A percentile compares a stretch with the other conserved stretches of the same genome.
phyloP scores from a whole-genome alignment of 75 land plant genomes.

The Isoetes taiwanensis region DNA sequence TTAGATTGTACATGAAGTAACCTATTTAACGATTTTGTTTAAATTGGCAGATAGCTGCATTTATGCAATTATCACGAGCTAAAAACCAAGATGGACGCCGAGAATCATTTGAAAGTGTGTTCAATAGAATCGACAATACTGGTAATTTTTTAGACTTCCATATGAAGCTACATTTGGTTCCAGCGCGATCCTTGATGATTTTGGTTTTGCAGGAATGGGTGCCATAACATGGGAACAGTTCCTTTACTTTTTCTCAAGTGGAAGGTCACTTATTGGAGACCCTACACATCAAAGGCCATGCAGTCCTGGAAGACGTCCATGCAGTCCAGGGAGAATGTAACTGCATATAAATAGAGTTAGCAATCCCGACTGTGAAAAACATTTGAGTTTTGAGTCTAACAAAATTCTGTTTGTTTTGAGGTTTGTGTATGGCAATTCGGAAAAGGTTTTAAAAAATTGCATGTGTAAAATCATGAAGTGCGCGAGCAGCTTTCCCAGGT shows the following conservation, averaged over 20 bases:
- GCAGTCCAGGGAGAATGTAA: too few relatives aligned
- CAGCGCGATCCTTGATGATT: not conserved
- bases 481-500: too few relatives aligned
- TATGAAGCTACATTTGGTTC: not conserved
- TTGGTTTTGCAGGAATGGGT: constrained; percentile 17
- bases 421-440: too few relatives aligned
- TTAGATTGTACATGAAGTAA: not conserved
- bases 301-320: too few relatives aligned
- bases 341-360: too few relatives aligned
- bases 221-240: constrained; percentile 32
- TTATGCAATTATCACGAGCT: constrained; percentile 32
- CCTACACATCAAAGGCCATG: too few relatives aligned
- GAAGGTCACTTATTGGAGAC: constrained; percentile 17
- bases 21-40: too few relatives aligned
- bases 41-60: constrained; percentile 26
- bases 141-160: constrained; percentile 9
- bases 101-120: constrained; percentile 28
- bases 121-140: constrained; percentile 25
- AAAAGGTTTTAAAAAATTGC: too few relatives aligned
- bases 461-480: too few relatives aligned
- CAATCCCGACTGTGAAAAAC: too few relatives aligned
- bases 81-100: constrained; percentile 28
- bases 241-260: constrained; percentile 26
- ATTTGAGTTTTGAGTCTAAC: too few relatives aligned
- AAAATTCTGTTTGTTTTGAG: too few relatives aligned